Evolutionary conservation across 2,329 filamentous ascomycete species (phyloP), one percentile per base, ranked within the genome.

Genomic region (Fusarium graminum): DNA sequence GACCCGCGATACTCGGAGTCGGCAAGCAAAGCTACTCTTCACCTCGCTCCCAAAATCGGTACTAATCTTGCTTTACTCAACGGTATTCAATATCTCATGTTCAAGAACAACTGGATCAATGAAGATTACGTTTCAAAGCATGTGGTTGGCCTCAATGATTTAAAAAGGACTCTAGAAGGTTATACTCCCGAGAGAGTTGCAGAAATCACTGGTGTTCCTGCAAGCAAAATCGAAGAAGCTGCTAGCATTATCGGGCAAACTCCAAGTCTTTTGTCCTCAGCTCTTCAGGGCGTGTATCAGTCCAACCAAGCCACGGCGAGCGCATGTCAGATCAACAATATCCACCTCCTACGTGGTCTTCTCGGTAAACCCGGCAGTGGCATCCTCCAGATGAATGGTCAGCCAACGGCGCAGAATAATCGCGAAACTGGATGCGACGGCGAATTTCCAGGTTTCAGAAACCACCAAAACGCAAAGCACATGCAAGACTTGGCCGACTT

Each of bases 321-420:
- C 3, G 51, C 51, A 0, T 53, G 51, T 2, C 51, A 53, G 4
- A 53, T 53, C 11, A 53, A 47, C 6, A 53, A 53, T 3, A 53
- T 53, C 0, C 51, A 53, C 1, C 30, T 53, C 1, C 14, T 53
- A 2, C 42, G 51, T 0, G 41, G 51, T 47, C 4, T 53, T 0
- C 22, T 47, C 1, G 51, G 51, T 0, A 53, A 53, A 4, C 22
- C 41, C 2, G 30, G 41, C 2, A 53, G 42, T 4, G 51, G 51
- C 3, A 53, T 53, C 4, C 47, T 53, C 6, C 51, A 53, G 17
- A 53, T 53, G 51, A 53, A 53, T 3, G 51, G 42, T 0, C 51
- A 53, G 3, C 42, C 51, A 14, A 53, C 41, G 0, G 51, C 51
- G 0, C 51, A 47, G 30, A 53, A 53, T 2, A 53, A 53, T 14